Evolutionary conservation across 768 basidiomycete species (phyloP), one percentile per base, ranked within the genome.

Genomic region (Mycena epipterygia): DNA sequence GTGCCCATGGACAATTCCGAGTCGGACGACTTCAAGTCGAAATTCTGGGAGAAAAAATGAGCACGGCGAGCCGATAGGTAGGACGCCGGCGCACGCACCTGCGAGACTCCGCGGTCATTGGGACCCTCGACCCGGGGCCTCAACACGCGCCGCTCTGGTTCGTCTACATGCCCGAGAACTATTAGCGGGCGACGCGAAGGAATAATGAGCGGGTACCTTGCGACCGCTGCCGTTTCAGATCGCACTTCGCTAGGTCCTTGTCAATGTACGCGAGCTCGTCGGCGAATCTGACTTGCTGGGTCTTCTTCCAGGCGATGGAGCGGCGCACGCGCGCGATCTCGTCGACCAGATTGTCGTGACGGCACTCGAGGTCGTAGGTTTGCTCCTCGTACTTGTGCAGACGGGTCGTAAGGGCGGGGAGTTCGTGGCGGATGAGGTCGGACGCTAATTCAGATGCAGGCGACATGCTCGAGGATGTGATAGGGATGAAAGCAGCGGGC

Each of bases 361-460:
- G 70, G n/a, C 62, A 60, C 55, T 66, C 53, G 42, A 71, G 59
- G 58, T 55, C 29, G 64, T 39, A 56, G 59, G 41, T 66, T 39
- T 71, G 42, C 52, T 61, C 70, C 27, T 66, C 64, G 70, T 71
- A 71, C n/a, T 66, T 61, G 59, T 35, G 64, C 42, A 71, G 30
- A 11, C 51, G 49, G 19, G 25, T 46, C 3, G 33, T 21, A 52
- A 66, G 59, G 5, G 52, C 21, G 52, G 70, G 64, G 58, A 71
- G 17, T 17, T n/a, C n/a, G n/a, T 55, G 33, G 57, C 8, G 39
- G 64, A 39, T 9, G 27, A 68, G 67, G 51, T 55, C 59, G 58
- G 59, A 37, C 2, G 64, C 64, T n/a, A 64, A 8, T 2, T 55
- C 58, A 17, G 64, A 61, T 29, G 68, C 63, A 11, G 64, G 21